phyloP scores from a whole-genome alignment of 2,329 filamentous ascomycete genomes.

The Botrytis sinoallii region DNA sequence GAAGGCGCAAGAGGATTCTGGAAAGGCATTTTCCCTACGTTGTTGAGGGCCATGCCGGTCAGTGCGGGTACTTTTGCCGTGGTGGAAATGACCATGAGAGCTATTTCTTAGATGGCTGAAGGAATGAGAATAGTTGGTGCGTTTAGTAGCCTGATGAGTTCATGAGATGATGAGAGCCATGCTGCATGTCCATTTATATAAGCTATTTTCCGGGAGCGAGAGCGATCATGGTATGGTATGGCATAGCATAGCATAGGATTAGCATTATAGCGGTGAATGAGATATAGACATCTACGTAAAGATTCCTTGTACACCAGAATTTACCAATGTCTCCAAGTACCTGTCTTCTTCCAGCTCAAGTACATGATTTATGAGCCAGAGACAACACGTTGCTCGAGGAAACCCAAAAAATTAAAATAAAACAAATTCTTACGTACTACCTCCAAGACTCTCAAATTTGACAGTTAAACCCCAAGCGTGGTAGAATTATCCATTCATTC shows the following conservation, averaged over 20 bases:
- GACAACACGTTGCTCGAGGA: too few species aligned
- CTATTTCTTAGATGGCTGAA: constrained; percentile 45
- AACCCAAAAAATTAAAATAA: too few species aligned
- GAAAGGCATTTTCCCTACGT: constrained; percentile 87
- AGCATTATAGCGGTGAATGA: not conserved
- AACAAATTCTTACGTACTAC: not conserved
- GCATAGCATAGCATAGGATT: not conserved
- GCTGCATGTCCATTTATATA: not conserved
- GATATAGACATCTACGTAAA: not conserved
- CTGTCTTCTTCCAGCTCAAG: not conserved
- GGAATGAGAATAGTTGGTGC: not conserved
- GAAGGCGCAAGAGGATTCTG: constrained; percentile 86
- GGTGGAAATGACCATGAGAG: constrained; percentile 63
- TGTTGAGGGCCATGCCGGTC: constrained; percentile 94
- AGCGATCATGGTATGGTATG: not conserved
- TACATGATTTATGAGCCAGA: not conserved
- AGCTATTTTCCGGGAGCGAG: not conserved
- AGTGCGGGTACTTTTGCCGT: constrained; percentile 97
- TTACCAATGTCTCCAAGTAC: not conserved
- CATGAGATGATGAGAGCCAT: not conserved
- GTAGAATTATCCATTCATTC: not conserved
- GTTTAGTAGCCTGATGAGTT: not conserved
- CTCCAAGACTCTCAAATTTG: not conserved
- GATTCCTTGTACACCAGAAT: not conserved
- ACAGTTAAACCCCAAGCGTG: not conserved